Evolutionary conservation across 805 yeast species (phyloP).

Genomic region (Soucietia sequanensis): DNA sequence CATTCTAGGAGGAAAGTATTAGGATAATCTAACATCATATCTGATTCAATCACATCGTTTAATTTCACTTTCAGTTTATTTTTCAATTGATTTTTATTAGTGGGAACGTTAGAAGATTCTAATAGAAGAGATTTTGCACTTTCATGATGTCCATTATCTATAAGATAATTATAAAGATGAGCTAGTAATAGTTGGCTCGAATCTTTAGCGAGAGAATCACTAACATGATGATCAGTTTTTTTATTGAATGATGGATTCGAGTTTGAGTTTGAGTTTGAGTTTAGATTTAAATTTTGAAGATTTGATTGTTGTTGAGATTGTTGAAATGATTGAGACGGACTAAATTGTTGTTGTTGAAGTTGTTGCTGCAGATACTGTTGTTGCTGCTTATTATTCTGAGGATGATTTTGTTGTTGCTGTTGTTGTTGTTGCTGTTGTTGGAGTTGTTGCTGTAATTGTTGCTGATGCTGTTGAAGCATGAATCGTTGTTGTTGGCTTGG

Average conservation of each 20-base stretch:
- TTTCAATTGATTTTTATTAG: constrained; percentile 7
- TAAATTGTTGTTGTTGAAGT: background rate
- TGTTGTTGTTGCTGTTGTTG: background rate
- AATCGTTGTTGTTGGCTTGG: background rate
- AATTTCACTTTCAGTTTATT: constrained; percentile 9
- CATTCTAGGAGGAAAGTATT: constrained; percentile 54
- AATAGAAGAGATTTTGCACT: constrained; percentile 48
- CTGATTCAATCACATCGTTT: constrained; percentile 25
- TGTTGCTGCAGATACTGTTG: constrained; percentile 3
- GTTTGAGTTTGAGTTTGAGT: background rate
- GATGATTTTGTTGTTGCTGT: background rate
- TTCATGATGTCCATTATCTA: constrained; percentile 46
- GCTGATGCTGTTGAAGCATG: background rate
- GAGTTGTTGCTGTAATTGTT: background rate
- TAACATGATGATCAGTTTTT: constrained; percentile 1
- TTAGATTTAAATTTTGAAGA: background rate
- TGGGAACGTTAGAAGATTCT: constrained; percentile 43
- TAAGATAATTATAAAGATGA: constrained; percentile 50
- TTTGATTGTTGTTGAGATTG: too few species aligned
- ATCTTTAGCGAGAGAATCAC: constrained; percentile 45
- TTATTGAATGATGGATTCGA: background rate
- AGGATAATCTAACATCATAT: constrained; percentile 37
- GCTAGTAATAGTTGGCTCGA: constrained; percentile 51
- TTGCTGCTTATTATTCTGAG: background rate
- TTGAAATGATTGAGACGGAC: background rate